Evolutionary conservation across 805 yeast species (phyloP), one percentile per base, ranked within the genome.

Genomic region (Candida krabiensis): DNA sequence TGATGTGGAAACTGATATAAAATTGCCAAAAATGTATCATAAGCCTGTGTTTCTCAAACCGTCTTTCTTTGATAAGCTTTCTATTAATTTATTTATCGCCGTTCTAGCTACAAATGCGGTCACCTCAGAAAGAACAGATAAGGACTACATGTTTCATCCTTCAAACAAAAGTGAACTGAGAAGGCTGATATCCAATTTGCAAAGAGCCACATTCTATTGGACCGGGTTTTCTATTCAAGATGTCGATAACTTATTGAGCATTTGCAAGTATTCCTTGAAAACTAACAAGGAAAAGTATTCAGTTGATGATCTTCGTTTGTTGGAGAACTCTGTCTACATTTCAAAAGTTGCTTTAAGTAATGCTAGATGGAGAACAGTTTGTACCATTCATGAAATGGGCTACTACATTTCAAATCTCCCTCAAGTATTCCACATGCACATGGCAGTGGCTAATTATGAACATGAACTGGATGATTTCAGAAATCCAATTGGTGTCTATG

Each of bases 71-170:
- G 82, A 83, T 52, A 76, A 68, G 48, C 44, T 82, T 9, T 73
- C 87, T 0, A 67, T 83, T 14, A 82, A 83, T 52, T 59, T 83
- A 8, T 83, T 83, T 52, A 73, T 77, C 6, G 77, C 86, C 0
- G 86, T 82, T 1, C 61, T 83, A 30, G 86, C 87, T 1, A 78
- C 80, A 3, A 83, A 83, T 63, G 86, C 89, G 0, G 83, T 83
- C 3, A 77, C 87, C 4, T 81, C 88, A 0, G 87, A 82, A 52
- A 60, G 88, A 33, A 70, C 66, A 4, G 90, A 76, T 46, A 66
- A 70, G 17, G 89, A 83, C 56, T 83, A 79, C 56, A 80, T 83
- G 86, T 83, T 83, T 52, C 82, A 82, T 63, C 73, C 79, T 0
- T 57, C 72, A 0, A 81, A 80, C 49, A 63, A 77, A 28, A 56